phyloP scores from a whole-genome alignment of 2,329 filamentous ascomycete genomes.

The Phoma sp. region DNA sequence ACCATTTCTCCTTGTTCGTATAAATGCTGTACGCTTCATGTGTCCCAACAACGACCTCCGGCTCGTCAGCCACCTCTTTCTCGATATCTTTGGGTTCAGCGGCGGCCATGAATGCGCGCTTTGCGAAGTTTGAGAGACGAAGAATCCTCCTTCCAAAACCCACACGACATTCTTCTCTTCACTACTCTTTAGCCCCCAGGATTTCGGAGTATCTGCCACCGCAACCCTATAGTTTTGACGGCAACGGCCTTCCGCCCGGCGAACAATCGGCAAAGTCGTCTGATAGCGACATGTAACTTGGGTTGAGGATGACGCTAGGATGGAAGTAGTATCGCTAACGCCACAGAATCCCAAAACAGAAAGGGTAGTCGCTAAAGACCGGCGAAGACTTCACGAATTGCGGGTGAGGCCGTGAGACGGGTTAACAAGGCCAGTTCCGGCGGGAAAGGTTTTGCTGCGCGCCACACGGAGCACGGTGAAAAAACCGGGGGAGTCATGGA shows the following conservation, averaged over 20 bases:
- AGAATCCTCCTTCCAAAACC: conserved; percentile 2
- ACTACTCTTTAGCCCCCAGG: conserved; percentile 11
- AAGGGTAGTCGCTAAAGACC: conserved; percentile 12
- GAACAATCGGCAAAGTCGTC: conserved; percentile 24
- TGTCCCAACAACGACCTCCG: conserved; percentile 22
- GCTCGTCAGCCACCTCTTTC: conserved; percentile 22
- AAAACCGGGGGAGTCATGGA: conserved; percentile 15
- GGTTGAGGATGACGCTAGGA: not conserved
- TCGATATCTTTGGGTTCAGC: conserved; percentile 21
- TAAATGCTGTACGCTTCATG: conserved; percentile 40
- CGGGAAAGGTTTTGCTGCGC: conserved; percentile 14
- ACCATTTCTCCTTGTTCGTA: conserved; percentile 38
- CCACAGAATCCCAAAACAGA: conserved; percentile 1
- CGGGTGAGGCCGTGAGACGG: conserved; percentile 13
- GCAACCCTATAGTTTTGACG: conserved; percentile 20
- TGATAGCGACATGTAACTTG: conserved; percentile 5
- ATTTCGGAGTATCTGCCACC: conserved; percentile 33
- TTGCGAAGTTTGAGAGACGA: conserved; percentile 10
- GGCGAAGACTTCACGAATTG: conserved; percentile 5
- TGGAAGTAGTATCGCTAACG: not conserved
- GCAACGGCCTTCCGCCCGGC: conserved; percentile 16
- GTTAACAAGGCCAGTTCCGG: conserved; percentile 4
- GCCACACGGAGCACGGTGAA: conserved; percentile 11
- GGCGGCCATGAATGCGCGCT: conserved; percentile 12
- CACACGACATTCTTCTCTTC: conserved; percentile 13